Conservation (phyloP, 2,329 filamentous ascomycete species). For the Talaromyces sp. region DNA sequence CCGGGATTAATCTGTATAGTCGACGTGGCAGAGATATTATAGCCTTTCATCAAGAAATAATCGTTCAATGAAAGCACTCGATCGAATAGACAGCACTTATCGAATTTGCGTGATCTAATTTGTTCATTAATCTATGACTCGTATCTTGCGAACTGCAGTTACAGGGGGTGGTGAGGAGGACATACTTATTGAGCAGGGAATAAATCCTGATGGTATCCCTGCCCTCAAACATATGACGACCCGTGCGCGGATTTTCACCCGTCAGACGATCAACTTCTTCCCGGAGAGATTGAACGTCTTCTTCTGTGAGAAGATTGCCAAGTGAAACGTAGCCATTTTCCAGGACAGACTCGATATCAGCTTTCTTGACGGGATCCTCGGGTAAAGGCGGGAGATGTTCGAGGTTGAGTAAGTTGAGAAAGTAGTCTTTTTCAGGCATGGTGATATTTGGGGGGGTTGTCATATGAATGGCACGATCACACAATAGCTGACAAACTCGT, state of each 20-base stretch:
- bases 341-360: conserved; percentile 27
- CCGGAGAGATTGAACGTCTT: conserved; percentile 28
- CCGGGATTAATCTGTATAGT: conserved; percentile 38
- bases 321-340: conserved; percentile 36
- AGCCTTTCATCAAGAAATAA: conserved; percentile 37
- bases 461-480: too few relatives aligned
- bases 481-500: too few relatives aligned
- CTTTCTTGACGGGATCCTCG: conserved; percentile 19
- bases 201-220: conserved; percentile 36
- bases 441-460: neutral
- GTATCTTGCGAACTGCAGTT: too few relatives aligned
- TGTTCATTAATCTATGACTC: neutral
- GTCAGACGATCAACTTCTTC: conserved; percentile 30
- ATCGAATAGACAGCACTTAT: conserved; percentile 33
- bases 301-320: conserved; percentile 26
- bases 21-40: conserved; percentile 32
- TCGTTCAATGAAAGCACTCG: conserved; percentile 37
- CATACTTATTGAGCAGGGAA: conserved; percentile 34
- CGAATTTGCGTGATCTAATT: conserved; percentile 30
- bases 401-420: conserved; percentile 3
- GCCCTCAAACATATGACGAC: conserved; percentile 38
- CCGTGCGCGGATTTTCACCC: conserved; percentile 24
- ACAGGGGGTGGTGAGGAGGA: neutral
- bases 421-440: conserved; percentile 3
- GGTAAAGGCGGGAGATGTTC: conserved; percentile 12